phyloP scores from a whole-genome alignment of 306 rosid species.

The Adenanthera pavonina region DNA sequence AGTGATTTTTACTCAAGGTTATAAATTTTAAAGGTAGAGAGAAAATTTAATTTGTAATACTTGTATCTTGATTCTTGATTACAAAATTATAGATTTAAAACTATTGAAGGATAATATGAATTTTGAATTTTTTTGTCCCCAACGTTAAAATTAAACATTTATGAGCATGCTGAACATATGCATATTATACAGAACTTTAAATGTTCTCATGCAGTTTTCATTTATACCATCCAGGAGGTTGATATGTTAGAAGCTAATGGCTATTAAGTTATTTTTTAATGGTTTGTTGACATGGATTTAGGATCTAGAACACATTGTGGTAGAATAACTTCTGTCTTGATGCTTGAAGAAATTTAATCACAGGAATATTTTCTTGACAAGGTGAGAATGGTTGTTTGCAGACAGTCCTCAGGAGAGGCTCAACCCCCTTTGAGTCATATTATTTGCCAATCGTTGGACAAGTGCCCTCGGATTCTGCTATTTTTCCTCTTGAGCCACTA shows the following conservation, averaged over 20 bases:
- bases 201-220: neutral
- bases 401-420: constrained; percentile 73
- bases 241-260: neutral
- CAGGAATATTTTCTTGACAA: constrained; percentile 51
- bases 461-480: constrained; percentile 46
- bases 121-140: constrained; percentile 22
- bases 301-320: constrained; percentile 18
- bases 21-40: constrained; percentile 8
- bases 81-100: constrained; percentile 5
- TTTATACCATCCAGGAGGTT: constrained; percentile 6
- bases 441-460: constrained; percentile 72
- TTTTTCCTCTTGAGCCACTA: constrained; percentile 81
- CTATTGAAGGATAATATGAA: neutral
- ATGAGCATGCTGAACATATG: constrained; percentile 11
- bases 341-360: constrained; percentile 51
- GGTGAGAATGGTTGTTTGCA: constrained; percentile 76
- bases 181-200: constrained; percentile 8
- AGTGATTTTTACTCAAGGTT: neutral
- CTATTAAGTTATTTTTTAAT: neutral
- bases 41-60: constrained; percentile 7
- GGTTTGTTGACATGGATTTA: neutral
- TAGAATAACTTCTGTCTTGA: constrained; percentile 46
- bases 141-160: constrained; percentile 23
- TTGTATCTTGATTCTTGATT: neutral
- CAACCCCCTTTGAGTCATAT: constrained; percentile 76